Percentiles rank a stretch among this genome's conserved stretches.
These are phyloP conservation scores for Elaeis guineensis DNA, from an alignment of 176 grass and related monocot genomes.

Conservation along the genomic window DNA sequence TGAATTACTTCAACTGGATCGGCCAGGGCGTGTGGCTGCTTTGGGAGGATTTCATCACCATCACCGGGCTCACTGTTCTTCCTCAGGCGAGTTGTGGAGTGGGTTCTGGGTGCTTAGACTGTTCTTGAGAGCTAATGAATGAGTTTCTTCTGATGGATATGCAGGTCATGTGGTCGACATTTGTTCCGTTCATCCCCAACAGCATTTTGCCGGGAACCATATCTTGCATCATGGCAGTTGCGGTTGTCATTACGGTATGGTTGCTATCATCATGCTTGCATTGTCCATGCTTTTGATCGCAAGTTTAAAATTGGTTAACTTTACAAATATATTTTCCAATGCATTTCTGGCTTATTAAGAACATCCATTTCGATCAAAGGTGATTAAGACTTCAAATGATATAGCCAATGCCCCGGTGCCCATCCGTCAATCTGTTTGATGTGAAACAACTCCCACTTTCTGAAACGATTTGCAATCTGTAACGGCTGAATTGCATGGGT, in stretches of 20 bases:
- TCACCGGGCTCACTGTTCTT: conserved; percentile 72
- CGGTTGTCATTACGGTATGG: conserved; percentile 56
- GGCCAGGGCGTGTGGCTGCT: conserved; percentile 47
- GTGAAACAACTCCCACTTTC: too few relatives aligned
- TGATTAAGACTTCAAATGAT: too few relatives aligned
- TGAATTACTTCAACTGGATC: conserved; percentile 76
- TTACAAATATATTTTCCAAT: too few relatives aligned
- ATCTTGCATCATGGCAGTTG: conserved; percentile 47
- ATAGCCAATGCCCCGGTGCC: too few relatives aligned
- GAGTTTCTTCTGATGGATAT: conserved; percentile 11
- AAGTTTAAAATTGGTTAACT: too few relatives aligned
- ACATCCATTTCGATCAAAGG: too few relatives aligned
- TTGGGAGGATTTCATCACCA: conserved; percentile 88
- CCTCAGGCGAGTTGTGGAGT: conserved; percentile 43
- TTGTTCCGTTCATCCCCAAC: conserved; percentile 88
- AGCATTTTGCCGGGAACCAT: conserved; percentile 69
- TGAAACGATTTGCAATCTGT: too few relatives aligned
- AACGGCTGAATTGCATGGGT: too few relatives aligned
- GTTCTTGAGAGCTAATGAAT: background rate
- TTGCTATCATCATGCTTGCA: too few relatives aligned
- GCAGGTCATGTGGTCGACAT: conserved; percentile 99
- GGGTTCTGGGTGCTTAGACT: background rate
- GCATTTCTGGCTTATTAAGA: too few relatives aligned
- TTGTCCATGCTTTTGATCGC: too few relatives aligned
- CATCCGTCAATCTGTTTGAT: too few relatives aligned